A percentile compares a stretch with the other conserved stretches of the same genome.
Conservation (phyloP, 2,329 filamentous ascomycete genomes). For the Dactylellina haptotyla region DNA sequence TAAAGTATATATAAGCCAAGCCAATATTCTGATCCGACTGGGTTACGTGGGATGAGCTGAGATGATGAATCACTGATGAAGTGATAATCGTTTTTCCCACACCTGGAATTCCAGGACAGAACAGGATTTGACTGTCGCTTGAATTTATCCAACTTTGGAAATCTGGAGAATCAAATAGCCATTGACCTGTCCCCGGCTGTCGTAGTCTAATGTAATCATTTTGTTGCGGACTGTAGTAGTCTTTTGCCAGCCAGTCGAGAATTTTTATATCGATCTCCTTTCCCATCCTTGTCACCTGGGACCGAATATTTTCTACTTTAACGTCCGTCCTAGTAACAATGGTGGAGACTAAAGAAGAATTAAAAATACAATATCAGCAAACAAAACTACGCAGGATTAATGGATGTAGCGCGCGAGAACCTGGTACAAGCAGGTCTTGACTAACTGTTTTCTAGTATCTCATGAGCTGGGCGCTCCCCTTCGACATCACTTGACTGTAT, state of each 20-base stretch:
- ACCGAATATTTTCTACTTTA: background rate
- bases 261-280: slow-evolving; percentile 6
- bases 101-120: slow-evolving; percentile 59
- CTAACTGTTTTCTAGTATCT: too few relatives aligned
- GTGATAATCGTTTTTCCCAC: slow-evolving; percentile 66
- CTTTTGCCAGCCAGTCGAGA: slow-evolving; percentile 10
- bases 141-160: slow-evolving; percentile 61
- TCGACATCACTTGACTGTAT: too few relatives aligned
- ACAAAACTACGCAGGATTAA: too few relatives aligned
- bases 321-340: background rate
- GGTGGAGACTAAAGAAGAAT: too few relatives aligned
- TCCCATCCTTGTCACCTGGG: background rate
- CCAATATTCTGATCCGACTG: slow-evolving; percentile 55
- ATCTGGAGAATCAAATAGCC: slow-evolving; percentile 63
- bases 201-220: slow-evolving; percentile 57
- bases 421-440: too few relatives aligned
- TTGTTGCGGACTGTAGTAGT: background rate
- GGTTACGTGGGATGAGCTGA: slow-evolving; percentile 57
- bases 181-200: slow-evolving; percentile 64
- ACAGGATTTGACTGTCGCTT: background rate
- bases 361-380: background rate
- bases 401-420: too few relatives aligned
- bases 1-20: slow-evolving; percentile 66
- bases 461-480: too few relatives aligned
- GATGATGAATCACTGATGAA: slow-evolving; percentile 63